Percentiles rank a stretch among this genome's conserved stretches.
Evolutionary conservation across 495 filamentous ascomycete species (phyloP).

Genomic region (Clavariopsis aquatica): DNA sequence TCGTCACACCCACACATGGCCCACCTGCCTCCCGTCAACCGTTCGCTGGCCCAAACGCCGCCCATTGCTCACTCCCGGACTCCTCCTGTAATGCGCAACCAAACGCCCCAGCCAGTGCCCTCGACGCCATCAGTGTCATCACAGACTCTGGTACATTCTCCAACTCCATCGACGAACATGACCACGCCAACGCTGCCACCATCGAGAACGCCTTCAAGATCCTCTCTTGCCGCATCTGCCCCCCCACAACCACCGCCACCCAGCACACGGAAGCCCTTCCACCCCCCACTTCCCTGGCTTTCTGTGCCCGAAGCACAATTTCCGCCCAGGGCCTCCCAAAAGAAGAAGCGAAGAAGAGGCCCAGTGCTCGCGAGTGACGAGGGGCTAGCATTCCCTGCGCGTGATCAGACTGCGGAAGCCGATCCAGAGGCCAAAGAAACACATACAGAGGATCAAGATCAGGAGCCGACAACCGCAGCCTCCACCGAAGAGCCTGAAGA

Average conservation of each 20-base stretch:
- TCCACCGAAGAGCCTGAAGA: slow-evolving; percentile 43
- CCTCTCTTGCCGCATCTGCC: slow-evolving; percentile 33
- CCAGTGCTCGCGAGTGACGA: slow-evolving; percentile 44
- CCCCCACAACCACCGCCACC: slow-evolving; percentile 21
- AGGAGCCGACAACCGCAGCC: slow-evolving; percentile 41
- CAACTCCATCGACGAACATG: slow-evolving; percentile 21
- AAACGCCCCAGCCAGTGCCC: slow-evolving; percentile 30
- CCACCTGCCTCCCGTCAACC: slow-evolving; percentile 39
- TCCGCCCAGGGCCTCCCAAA: slow-evolving; percentile 53
- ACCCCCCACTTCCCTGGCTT: slow-evolving; percentile 78
- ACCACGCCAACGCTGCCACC: slow-evolving; percentile 32
- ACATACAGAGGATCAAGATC: slow-evolving; percentile 30
- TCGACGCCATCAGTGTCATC: slow-evolving; percentile 29
- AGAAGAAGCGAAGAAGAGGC: slow-evolving; percentile 49
- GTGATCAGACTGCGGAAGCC: slow-evolving; percentile 43
- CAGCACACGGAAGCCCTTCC: slow-evolving; percentile 52
- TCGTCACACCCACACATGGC: slow-evolving; percentile 43
- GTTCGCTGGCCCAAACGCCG: slow-evolving; percentile 34
- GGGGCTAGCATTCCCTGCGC: slow-evolving; percentile 54
- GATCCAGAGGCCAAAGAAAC: slow-evolving; percentile 41
- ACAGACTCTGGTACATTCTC: slow-evolving; percentile 33
- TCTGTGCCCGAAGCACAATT: slow-evolving; percentile 69
- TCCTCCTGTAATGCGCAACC: slow-evolving; percentile 25
- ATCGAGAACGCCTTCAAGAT: slow-evolving; percentile 21
- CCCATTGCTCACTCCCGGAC: slow-evolving; percentile 34